Evolutionary conservation across 805 yeast species (phyloP), one percentile per base, ranked within the genome.

Genomic region (Metschnikowia noctiluminum): DNA sequence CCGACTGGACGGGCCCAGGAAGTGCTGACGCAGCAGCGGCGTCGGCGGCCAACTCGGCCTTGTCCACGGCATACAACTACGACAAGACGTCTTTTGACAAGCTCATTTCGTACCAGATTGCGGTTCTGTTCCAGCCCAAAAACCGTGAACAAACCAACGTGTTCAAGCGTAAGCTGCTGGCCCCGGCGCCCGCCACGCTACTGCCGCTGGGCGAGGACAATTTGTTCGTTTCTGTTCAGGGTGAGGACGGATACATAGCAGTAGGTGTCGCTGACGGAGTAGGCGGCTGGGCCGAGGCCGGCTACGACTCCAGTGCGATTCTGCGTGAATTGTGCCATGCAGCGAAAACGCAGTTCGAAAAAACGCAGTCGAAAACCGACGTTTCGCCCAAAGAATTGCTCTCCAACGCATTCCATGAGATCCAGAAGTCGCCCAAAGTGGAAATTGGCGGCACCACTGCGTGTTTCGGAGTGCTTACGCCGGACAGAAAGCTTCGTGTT

Each of bases 231-330:
- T 74, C 80, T 8, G 65, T 65, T 21, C 68, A 68, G 28, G 64
- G 61, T 15, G 28, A 21, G 1, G 68, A 69, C 43, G 73, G 76
- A 2, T 67, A 66, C 28, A 53, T 84, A 0, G 79, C 85, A 5
- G 75, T 83, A n/a, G 95, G 92, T 21, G 94, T 87, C 3, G 86
- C 97, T 6, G 99, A 92, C 68, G 99, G 99, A 12, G 98, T 94
- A 4, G 98, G 98, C 13, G 98, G 98, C 3, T 92, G 98, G 97
- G 80, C 87, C 1, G 94, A 88, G 52, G 84, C 87, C 41, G 97
- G 97, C 0, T 86, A 82, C 59, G 97, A 92, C 64, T 87, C 96
- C 1, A 79, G 89, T 49, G 92, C 92, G 7, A 87, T 92, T 51
- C 84, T 94, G 37, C 76, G 95, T 56, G 94, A 88, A 58, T 69